These are phyloP conservation scores for Rhizophagus clarus DNA, from an alignment of 192 early-diverging fungal species.

Conservation along the genomic window DNA sequence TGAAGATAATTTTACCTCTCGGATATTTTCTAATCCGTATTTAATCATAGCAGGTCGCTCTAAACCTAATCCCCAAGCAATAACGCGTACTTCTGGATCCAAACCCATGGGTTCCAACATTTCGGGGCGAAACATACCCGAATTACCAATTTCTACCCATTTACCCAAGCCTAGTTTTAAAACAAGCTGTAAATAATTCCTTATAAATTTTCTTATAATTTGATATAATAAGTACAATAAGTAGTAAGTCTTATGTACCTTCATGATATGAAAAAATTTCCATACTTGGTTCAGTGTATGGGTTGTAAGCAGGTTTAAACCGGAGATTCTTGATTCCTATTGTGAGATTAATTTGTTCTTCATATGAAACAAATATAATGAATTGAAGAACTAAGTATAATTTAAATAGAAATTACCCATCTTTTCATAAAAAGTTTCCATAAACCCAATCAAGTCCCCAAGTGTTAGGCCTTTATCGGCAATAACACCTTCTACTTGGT, in stretches of 20 bases:
- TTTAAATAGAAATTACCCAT: constrained; percentile 64
- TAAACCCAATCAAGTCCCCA: constrained; percentile 94
- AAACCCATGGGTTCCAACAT: constrained; percentile 97
- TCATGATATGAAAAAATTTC: constrained; percentile 99
- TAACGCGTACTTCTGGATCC: constrained; percentile 90
- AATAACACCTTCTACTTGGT: constrained; percentile 98
- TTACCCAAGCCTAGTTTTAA: constrained; percentile 60
- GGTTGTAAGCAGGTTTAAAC: constrained; percentile 99
- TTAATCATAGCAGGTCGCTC: constrained; percentile 99
- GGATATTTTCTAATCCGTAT: constrained; percentile 92
- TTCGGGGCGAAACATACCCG: constrained; percentile 99
- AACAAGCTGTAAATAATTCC: neutral
- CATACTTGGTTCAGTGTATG: constrained; percentile 99
- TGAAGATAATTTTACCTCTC: constrained; percentile 55
- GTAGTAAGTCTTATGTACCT: constrained; percentile 32
- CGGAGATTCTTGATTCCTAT: constrained; percentile 73
- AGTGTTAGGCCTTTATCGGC: constrained; percentile 93
- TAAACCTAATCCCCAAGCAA: constrained; percentile 96
- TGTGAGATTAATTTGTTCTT: neutral
- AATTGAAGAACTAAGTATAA: neutral
- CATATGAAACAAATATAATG: neutral
- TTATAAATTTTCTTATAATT: constrained; percentile 7
- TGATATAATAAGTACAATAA: neutral
- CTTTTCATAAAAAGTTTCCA: constrained; percentile 97
- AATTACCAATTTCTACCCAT: constrained; percentile 98